Evolutionary conservation across 2,329 filamentous ascomycete species (phyloP).

Genomic region (Camptophora hylomeconis): DNA sequence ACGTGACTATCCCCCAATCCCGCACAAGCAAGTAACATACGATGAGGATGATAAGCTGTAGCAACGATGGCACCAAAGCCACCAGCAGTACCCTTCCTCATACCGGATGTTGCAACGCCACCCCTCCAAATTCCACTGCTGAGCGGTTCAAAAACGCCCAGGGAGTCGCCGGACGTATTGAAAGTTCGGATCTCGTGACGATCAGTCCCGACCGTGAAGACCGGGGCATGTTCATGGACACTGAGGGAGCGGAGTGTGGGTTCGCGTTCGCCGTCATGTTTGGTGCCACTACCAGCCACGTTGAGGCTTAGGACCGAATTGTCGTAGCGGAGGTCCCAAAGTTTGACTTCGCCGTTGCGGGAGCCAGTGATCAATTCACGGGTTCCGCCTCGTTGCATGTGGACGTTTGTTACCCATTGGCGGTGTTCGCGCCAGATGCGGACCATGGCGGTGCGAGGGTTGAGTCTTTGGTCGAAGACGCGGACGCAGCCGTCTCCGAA

Average conservation of each 20-base stretch:
- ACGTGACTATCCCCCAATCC: conserved; percentile 80
- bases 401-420: conserved; percentile 90
- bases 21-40: conserved; percentile 78
- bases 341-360: conserved; percentile 79
- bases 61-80: conserved; percentile 65
- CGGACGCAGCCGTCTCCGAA: conserved; percentile 92
- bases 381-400: conserved; percentile 91
- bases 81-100: conserved; percentile 9
- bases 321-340: conserved; percentile 93
- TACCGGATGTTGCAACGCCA: conserved; percentile 3
- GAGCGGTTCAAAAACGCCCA: conserved; percentile 59
- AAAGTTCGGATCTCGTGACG: conserved; percentile 82
- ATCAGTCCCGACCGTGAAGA: conserved; percentile 85
- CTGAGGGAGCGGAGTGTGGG: conserved; percentile 59
- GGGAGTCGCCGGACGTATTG: conserved; percentile 68
- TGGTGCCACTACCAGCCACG: conserved; percentile 2
- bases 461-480: conserved; percentile 80
- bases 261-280: conserved; percentile 2
- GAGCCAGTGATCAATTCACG: conserved; percentile 83
- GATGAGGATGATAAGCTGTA: conserved; percentile 90
- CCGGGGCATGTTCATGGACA: conserved; percentile 90
- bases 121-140: conserved; percentile 10
- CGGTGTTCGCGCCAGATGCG: conserved; percentile 93
- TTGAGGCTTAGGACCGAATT: conserved; percentile 13
- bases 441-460: conserved; percentile 81